Percentiles rank a stretch among this genome's conserved stretches.
phyloP scores from a whole-genome alignment of 805 yeast species.

The Wickerhamomyces strasburgensis region DNA sequence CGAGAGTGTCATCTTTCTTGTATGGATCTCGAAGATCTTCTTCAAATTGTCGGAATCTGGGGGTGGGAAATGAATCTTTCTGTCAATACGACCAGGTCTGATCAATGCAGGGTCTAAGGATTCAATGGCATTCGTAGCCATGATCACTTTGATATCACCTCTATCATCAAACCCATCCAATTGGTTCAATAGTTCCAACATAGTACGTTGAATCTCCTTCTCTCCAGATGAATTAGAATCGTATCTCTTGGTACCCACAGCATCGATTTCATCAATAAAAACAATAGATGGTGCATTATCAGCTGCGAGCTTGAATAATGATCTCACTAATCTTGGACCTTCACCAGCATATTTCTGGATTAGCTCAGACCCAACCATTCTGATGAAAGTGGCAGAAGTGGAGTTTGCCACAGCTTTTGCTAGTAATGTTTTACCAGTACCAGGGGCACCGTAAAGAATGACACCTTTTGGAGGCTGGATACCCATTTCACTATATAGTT shows the following conservation, averaged over 20 bases:
- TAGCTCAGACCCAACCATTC: constrained; percentile 95
- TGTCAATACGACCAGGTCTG: constrained; percentile 95
- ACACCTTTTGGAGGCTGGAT: constrained; percentile 98
- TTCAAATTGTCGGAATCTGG: constrained; percentile 92
- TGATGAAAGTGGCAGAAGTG: constrained; percentile 90
- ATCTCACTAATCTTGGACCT: constrained; percentile 93
- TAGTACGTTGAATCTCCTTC: constrained; percentile 94
- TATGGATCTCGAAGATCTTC: constrained; percentile 88
- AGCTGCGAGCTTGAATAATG: constrained; percentile 92
- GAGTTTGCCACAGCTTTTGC: constrained; percentile 99
- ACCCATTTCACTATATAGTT: constrained; percentile 96
- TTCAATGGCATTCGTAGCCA: constrained; percentile 97
- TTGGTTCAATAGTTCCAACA: constrained; percentile 93
- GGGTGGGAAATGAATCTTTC: constrained; percentile 92
- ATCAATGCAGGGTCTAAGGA: constrained; percentile 92
- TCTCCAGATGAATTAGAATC: constrained; percentile 90
- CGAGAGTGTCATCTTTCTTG: constrained; percentile 86
- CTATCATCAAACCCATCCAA: constrained; percentile 96
- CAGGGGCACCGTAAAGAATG: constrained; percentile 94
- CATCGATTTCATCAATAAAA: constrained; percentile 97
- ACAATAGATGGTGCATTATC: constrained; percentile 98
- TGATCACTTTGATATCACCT: constrained; percentile 94
- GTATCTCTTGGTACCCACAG: constrained; percentile 97
- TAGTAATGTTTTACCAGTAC: constrained; percentile 92
- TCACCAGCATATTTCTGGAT: constrained; percentile 97